Base-by-base conservation (phyloP, 805 yeast genomes). In the Saccharomycopsis fodiens region DNA sequence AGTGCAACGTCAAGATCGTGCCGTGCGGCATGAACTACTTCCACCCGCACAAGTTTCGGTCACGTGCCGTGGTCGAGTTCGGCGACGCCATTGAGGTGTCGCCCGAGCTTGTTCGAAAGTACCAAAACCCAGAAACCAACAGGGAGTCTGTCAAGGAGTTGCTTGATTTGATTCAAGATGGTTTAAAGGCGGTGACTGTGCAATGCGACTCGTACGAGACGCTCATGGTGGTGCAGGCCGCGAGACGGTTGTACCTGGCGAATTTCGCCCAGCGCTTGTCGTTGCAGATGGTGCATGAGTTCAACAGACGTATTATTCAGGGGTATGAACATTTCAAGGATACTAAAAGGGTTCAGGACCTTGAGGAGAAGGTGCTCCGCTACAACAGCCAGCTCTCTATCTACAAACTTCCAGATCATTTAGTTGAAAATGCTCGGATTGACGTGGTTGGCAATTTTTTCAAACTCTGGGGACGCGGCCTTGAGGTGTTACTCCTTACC, bases 21-120 rank as follows among this genome's bases (percentile, higher is more conserved):
- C 97, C 97, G 3, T 85, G 94, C 57, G 98, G 98, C 13, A 78
- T 91, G 84, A 89, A 89, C 65, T 91, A 91, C 65, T 91, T 91
- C 73, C 94, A 86, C 59, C 85, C 96, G 25, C 86, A 91, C 64
- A 86, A 85, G 60, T 91, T 91, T 66, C 74, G 98, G 61, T 85
- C 96, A 7, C 73, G 97, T 56, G 97, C 96, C 1, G 95, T 89
- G 7, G 73, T 93, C 43, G 97, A 91, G 64, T 91, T 85, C 64
- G 97, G 97, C 23, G 68, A 78, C 41, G 96, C 97, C 1, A 79
- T 91, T 45, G 79, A 76, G 42, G 79, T 91, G 23, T 67, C 72
- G 32, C 63, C 67, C 4, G 74, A 70, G 44, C 68, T 86, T 56
- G 89, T 88, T 4, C 66, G 67, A 31, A 69, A 69, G 55, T 91